Evolutionary conservation across 140 eudicot genomes (phyloP).

Genomic region (Bidens hawaiensis): DNA sequence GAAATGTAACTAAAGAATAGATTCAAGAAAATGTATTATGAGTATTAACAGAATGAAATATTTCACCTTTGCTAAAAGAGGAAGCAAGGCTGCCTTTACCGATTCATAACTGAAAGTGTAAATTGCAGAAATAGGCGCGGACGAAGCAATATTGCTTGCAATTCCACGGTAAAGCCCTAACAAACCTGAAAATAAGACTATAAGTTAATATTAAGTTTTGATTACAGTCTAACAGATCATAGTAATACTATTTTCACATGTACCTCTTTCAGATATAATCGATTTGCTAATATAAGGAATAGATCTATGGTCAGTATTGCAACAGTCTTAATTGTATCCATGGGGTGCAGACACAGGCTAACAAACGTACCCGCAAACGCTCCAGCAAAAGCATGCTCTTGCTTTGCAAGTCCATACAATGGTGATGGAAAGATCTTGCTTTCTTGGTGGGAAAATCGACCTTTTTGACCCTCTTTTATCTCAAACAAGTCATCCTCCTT

Average conservation of each 20-base stretch:
- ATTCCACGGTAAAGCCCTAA: slow-evolving; percentile 90
- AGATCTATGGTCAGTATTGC: slow-evolving; percentile 58
- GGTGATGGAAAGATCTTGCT: slow-evolving; percentile 19
- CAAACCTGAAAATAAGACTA: slow-evolving; percentile 42
- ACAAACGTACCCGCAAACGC: slow-evolving; percentile 93
- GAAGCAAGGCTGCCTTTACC: slow-evolving; percentile 77
- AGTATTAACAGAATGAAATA: neutral
- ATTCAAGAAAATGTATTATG: neutral
- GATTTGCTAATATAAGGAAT: slow-evolving; percentile 56
- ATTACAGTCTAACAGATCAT: slow-evolving; percentile 6
- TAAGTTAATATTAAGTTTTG: slow-evolving; percentile 9
- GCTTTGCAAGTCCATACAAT: slow-evolving; percentile 47
- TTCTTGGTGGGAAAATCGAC: slow-evolving; percentile 9
- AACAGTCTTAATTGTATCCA: slow-evolving; percentile 93
- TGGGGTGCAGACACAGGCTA: slow-evolving; percentile 88
- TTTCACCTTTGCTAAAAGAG: slow-evolving; percentile 71
- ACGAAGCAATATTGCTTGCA: slow-evolving; percentile 75
- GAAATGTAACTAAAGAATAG: neutral
- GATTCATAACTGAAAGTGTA: slow-evolving; percentile 95
- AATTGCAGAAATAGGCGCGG: slow-evolving; percentile 97
- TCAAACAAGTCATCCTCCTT: slow-evolving; percentile 24
- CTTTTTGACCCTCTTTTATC: slow-evolving; percentile 19
- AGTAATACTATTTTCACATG: neutral
- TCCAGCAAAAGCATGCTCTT: slow-evolving; percentile 95
- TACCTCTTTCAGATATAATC: slow-evolving; percentile 88